Evolutionary conservation across 257 asterid species (phyloP).

Genomic region (Solanum pinnatisectum): DNA sequence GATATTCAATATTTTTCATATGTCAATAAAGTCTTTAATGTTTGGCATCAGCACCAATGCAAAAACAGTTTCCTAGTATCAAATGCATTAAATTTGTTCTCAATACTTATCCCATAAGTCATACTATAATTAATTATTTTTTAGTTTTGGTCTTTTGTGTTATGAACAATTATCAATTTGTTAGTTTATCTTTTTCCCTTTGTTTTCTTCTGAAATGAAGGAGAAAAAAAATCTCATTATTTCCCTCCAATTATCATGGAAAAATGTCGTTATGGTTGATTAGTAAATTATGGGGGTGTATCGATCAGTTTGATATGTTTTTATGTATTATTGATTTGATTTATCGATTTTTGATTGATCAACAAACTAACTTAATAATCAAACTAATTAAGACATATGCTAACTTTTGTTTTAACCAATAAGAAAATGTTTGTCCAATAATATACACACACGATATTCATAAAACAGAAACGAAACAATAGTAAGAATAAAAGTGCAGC

Average conservation of each 20-base stretch:
- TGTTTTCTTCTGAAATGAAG: not conserved
- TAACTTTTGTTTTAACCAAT: fast-evolving
- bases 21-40: not conserved
- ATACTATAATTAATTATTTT: not conserved
- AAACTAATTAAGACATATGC: not conserved
- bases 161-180: not conserved
- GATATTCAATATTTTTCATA: not conserved
- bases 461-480: no score
- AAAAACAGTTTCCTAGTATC: not conserved
- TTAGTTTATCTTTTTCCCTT: not conserved
- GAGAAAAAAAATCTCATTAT: not conserved
- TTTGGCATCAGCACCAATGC: not conserved
- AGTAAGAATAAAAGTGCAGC: no score
- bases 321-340: fast-evolving
- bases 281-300: not conserved
- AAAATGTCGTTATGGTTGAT: not conserved
- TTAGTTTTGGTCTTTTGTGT: not conserved
- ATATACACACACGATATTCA: not conserved
- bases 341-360: no score
- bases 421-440: no score
- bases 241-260: not conserved
- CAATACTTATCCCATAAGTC: not conserved
- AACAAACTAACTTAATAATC: no score
- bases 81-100: not conserved
- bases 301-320: fast-evolving